These are phyloP conservation scores for Acaromyces ingoldii DNA, from an alignment of 1,284 basidiomycete genomes.

Conservation along the genomic window DNA sequence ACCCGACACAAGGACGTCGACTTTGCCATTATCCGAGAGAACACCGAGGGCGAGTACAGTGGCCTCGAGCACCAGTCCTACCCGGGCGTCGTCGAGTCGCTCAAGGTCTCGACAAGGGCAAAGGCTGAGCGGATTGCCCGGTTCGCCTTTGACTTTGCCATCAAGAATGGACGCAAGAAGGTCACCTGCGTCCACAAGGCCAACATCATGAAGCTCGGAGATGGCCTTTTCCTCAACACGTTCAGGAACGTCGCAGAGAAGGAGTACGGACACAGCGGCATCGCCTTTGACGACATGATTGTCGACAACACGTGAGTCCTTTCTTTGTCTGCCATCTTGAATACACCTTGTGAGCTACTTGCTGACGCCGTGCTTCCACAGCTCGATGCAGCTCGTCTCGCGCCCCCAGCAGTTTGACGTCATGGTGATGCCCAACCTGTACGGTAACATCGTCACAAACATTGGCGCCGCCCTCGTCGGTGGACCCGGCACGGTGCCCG, in stretches of 20 bases:
- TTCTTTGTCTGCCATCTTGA: background rate
- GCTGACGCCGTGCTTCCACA: slow-evolving; percentile 53
- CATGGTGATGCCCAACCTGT: slow-evolving; percentile 95
- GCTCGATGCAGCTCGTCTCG: slow-evolving; percentile 96
- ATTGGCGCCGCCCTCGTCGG: slow-evolving; percentile 97
- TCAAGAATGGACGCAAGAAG: slow-evolving; percentile 99
- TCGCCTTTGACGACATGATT: slow-evolving; percentile 96
- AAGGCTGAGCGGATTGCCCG: slow-evolving; percentile 96
- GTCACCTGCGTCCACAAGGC: slow-evolving; percentile 99
- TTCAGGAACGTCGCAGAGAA: slow-evolving; percentile 77
- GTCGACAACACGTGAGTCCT: slow-evolving; percentile 85
- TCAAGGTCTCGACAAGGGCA: slow-evolving; percentile 92
- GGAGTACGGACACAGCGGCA: slow-evolving; percentile 68
- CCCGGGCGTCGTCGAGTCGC: slow-evolving; percentile 95
- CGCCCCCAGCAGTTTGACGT: slow-evolving; percentile 95
- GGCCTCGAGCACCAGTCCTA: slow-evolving; percentile 96
- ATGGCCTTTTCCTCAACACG: slow-evolving; percentile 98
- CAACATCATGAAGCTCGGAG: slow-evolving; percentile 99
- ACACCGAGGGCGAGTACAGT: slow-evolving; percentile 99
- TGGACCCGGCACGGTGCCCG: slow-evolving; percentile 94
- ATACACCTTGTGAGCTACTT: too few relatives aligned
- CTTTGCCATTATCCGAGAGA: slow-evolving; percentile 98
- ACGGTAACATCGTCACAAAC: slow-evolving; percentile 96
- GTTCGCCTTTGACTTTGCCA: slow-evolving; percentile 97
- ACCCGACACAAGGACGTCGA: slow-evolving; percentile 96